A percentile compares a stretch with the other conserved stretches of the same genome.
Conservation (phyloP, 768 basidiomycete species). For the Termitomyces sp. region DNA sequence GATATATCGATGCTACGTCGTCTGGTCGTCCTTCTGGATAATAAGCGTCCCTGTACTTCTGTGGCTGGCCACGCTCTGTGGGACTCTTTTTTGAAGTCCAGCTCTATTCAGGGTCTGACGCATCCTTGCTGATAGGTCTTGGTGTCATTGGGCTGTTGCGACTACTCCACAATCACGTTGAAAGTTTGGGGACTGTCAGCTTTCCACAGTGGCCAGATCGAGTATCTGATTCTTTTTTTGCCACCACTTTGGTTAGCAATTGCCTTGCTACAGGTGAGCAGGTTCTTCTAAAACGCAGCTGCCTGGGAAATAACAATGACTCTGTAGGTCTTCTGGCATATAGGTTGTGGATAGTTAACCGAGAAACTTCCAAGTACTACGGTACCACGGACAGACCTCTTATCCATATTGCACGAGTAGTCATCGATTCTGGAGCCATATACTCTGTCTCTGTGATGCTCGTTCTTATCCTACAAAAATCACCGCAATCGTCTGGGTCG, state of each 20-base stretch:
- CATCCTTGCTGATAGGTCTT: neutral
- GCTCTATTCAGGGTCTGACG: neutral
- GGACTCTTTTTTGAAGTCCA: neutral
- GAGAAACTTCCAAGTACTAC: neutral
- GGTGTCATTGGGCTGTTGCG: neutral
- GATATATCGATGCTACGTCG: constrained; percentile 5
- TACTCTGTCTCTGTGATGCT: neutral
- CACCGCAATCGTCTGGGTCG: neutral
- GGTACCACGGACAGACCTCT: neutral
- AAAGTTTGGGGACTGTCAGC: neutral
- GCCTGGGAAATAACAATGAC: neutral
- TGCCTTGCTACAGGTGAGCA: neutral
- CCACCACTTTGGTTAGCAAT: constrained; percentile 1
- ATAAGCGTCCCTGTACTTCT: neutral
- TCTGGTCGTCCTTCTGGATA: neutral
- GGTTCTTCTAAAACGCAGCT: too few relatives aligned
- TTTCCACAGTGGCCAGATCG: neutral
- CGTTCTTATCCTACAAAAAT: neutral
- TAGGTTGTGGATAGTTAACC: neutral
- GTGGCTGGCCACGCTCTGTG: constrained; percentile 2
- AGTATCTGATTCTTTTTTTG: neutral
- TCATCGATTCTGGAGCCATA: constrained; percentile 3
- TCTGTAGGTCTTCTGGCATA: constrained; percentile 4
- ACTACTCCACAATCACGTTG: neutral
- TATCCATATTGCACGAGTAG: neutral